Conservation (phyloP, 2,329 filamentous ascomycete genomes). For the Lachnellula arida region DNA sequence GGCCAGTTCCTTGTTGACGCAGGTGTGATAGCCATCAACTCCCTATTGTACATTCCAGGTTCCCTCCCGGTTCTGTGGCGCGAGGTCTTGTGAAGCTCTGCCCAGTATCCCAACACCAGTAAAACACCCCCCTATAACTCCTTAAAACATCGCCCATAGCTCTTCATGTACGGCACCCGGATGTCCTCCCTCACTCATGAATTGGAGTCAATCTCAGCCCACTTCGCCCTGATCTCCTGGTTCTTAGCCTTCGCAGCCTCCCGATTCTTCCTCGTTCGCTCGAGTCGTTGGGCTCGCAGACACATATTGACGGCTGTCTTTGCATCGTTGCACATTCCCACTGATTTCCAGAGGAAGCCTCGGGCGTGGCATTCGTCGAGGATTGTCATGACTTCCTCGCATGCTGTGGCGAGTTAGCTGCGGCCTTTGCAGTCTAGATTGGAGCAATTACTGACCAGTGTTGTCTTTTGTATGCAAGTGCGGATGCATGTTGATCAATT, state of each 20-base stretch:
- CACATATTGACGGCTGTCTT: constrained; percentile 84
- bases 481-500: constrained; percentile 73
- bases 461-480: constrained; percentile 94
- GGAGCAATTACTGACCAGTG: constrained; percentile 51
- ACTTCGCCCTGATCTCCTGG: constrained; percentile 69
- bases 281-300: constrained; percentile 72
- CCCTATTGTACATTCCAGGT: constrained; percentile 11
- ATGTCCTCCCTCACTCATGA: constrained; percentile 38
- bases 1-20: constrained; percentile 22
- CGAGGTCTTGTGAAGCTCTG: constrained; percentile 13
- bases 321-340: constrained; percentile 83
- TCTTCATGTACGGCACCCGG: background rate
- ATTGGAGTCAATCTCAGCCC: constrained; percentile 73
- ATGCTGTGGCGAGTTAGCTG: constrained; percentile 53
- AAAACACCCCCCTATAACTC: background rate
- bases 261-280: constrained; percentile 73
- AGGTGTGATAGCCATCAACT: constrained; percentile 4
- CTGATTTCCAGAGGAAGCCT: constrained; percentile 87
- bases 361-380: constrained; percentile 93
- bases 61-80: background rate
- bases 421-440: background rate
- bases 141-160: background rate
- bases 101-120: constrained; percentile 5
- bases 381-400: constrained; percentile 87
- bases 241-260: constrained; percentile 65